Evolutionary conservation across 768 basidiomycete species (phyloP).

Genomic region (Gymnopilus junonius): DNA sequence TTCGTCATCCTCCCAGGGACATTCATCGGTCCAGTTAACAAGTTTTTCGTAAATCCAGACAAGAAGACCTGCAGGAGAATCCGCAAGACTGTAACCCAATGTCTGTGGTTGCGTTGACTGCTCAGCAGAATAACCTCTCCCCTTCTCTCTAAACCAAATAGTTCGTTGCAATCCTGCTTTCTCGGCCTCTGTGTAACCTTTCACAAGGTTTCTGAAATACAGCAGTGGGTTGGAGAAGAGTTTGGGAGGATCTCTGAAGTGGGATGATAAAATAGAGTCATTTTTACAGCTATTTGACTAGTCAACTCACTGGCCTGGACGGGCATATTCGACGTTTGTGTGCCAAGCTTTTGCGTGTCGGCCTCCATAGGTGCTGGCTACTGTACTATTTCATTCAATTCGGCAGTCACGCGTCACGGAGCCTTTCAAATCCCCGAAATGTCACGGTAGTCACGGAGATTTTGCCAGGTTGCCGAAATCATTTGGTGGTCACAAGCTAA

Average conservation of each 20-base stretch:
- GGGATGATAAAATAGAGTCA: too few relatives aligned
- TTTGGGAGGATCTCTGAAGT: constrained; percentile 19
- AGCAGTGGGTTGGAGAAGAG: constrained; percentile 24
- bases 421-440: too few relatives aligned
- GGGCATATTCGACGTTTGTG: constrained; percentile 38
- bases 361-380: constrained; percentile 30
- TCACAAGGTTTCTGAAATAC: constrained; percentile 28
- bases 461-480: too few relatives aligned
- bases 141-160: constrained; percentile 30
- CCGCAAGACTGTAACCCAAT: constrained; percentile 56
- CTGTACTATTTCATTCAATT: too few relatives aligned
- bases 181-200: constrained; percentile 35
- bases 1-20: constrained; percentile 64
- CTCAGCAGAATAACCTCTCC: constrained; percentile 41
- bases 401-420: too few relatives aligned
- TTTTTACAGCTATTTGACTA: not conserved
- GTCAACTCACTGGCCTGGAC: not conserved
- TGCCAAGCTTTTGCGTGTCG: constrained; percentile 56
- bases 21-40: constrained; percentile 51
- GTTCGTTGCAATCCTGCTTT: constrained; percentile 36
- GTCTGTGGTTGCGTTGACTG: constrained; percentile 57
- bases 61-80: constrained; percentile 60
- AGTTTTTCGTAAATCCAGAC: constrained; percentile 61
- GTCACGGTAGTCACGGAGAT: too few relatives aligned
- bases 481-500: too few relatives aligned